Evolutionary conservation across 257 asterid species (phyloP).

Genomic region (Nicotiana tomentosiformis): DNA sequence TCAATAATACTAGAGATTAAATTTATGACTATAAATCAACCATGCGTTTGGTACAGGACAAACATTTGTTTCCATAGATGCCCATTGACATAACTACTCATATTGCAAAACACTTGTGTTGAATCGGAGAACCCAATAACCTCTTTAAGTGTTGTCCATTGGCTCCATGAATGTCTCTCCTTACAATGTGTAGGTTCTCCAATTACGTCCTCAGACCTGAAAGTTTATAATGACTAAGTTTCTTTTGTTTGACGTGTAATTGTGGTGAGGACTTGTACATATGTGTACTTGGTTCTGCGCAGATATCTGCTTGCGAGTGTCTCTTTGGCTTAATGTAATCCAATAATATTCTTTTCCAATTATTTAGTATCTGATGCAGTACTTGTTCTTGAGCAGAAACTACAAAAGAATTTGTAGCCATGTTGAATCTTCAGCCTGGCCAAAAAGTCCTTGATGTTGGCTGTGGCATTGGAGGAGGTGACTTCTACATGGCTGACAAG

Average conservation of each 20-base stretch:
- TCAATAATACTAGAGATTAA: neutral
- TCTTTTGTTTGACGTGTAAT: neutral
- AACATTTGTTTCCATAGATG: neutral
- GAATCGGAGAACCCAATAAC: neutral
- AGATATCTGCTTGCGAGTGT: neutral
- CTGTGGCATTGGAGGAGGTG: conserved; percentile 99
- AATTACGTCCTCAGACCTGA: neutral
- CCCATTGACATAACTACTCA: neutral
- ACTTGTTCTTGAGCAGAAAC: conserved; percentile 55
- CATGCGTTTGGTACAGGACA: neutral
- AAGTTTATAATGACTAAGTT: neutral
- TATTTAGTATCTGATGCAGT: neutral
- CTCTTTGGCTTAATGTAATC: neutral
- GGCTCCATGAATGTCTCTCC: neutral
- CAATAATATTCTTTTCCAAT: neutral
- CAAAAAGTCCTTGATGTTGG: conserved; percentile 96
- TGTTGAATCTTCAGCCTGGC: conserved; percentile 77
- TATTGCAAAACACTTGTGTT: no score
- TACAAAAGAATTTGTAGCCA: conserved; percentile 78
- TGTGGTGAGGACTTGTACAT: neutral
- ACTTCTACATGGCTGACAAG: conserved; percentile 88
- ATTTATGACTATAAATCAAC: neutral
- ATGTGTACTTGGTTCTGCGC: neutral
- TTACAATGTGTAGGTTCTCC: neutral
- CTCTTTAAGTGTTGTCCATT: neutral